Evolutionary conservation across 306 rosid species (phyloP), one percentile per base, ranked within the genome.

Genomic region (Vachellia collinsii): DNA sequence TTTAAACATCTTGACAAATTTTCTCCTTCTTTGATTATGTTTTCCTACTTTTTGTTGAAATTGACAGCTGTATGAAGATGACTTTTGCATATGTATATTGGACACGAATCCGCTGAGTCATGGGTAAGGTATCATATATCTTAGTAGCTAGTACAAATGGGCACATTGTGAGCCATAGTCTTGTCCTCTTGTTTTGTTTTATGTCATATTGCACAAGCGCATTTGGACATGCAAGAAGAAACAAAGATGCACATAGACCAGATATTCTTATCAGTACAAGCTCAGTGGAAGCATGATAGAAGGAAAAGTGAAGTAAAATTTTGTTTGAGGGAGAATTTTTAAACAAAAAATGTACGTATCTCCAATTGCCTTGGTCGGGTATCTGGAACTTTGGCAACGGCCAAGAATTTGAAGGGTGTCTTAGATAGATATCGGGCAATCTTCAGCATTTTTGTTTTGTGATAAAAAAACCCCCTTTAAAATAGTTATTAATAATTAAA

Each of bases 121-220:
- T 91, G 99, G 99, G 97, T 94, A 94, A 92, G 97, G 94, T 92
- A 89, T 87, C 89, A 86, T 90, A 81, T 76, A 77, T 87, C 64
- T 81, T 77, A 77, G 77, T 47, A 79, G 86, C 80, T 85, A 50
- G 70, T 79, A 39, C 54, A 67, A 25, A 77, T 63, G 65, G 72
- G 36, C 38, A 54, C 82, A 72, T 65, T 37, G 53, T 71, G 63
- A 72, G 48, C 41, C 70, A 20, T 51, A 47, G 22, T 68, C 69
- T 76, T 59, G 63, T 51, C 41, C 19, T 68, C 63, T 72, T 59
- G 63, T 74, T 76, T 65, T 79, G 50, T 14, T 36, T 25, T 78
- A 62, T 39, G 72, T 76, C 64, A 76, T 85, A 36, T 17, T n/a
- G 44, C 38, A 56, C 81, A 13, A 39, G 36, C 50, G 74, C 43